Base-by-base conservation (phyloP, 306 rosid genomes). In the Sicyos edulis region DNA sequence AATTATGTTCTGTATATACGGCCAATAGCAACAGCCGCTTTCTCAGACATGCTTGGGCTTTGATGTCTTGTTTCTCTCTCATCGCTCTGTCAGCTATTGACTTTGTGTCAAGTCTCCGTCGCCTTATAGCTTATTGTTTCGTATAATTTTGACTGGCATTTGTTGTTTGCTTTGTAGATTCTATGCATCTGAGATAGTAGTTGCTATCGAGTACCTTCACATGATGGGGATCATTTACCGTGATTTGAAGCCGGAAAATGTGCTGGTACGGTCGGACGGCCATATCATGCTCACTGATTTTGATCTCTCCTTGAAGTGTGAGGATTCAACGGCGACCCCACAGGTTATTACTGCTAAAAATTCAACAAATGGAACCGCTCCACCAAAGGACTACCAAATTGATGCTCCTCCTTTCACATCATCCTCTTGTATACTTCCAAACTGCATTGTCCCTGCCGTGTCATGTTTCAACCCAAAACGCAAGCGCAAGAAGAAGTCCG, bases 151-250 rank as follows among this genome's bases (percentile, higher is more conserved):
- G 17, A 66, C 20, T 19, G 55, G 54, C 34, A 45, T 66, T 50
- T 68, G 42, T 45, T 79, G 22, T 60, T 60, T 45, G 17, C 24
- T n/a, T 75, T 79, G 49, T 66, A 90, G 95, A 79, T 90, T 90
- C 80, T 90, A 88, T 22, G 95, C 90, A 15, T 85, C 95, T 8
- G 96, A 90, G 80, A 91, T 90, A 49, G 75, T 90, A 53, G 88
- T 88, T 64, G 91, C 96, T 53, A 71, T 90, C 7, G 96, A 90
- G 71, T 90, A 90, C 80, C 96, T 90, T 75, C 96, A 90, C 87
- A 90, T 90, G 96, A n/a, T 88, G 83, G 96, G 96, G 52, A 88
- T 90, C 54, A 91, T 90, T 44, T 90, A 90, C 72, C 96, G 96
- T 70, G 96, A 90, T 82, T 81, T 90, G 0, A 90, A 90, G 76